A percentile compares a stretch with the other conserved stretches of the same genome.
Evolutionary conservation across 108 stramenopile genomes (phyloP).

Genomic region (Epithemia pelagica): DNA sequence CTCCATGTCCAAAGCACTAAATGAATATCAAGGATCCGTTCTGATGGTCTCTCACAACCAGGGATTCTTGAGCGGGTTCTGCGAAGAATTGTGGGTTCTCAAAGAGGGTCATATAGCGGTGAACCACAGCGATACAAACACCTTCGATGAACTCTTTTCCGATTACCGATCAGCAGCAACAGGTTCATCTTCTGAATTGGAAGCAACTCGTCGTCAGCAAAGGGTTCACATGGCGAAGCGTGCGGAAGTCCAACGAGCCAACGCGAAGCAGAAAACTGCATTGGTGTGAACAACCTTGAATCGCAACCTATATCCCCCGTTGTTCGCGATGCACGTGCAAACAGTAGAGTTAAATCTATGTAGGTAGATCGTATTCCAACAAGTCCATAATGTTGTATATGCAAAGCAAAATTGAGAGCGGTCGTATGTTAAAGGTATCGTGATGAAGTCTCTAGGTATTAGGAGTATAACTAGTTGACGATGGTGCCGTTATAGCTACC

Average conservation of each 20-base stretch:
- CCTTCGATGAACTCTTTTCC: constrained; percentile 54
- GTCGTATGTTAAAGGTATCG: too few species aligned
- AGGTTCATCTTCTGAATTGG: constrained; percentile 14
- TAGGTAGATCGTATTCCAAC: too few species aligned
- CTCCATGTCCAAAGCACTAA: constrained; percentile 69
- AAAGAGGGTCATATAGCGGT: constrained; percentile 49
- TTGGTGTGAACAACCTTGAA: too few species aligned
- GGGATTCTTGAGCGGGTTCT: constrained; percentile 52
- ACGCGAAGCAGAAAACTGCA: constrained; percentile 2
- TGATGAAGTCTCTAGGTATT: too few species aligned
- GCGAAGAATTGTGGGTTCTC: constrained; percentile 74
- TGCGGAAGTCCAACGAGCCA: constrained; percentile 26
- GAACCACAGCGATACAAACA: constrained; percentile 34
- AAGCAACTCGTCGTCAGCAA: constrained; percentile 18
- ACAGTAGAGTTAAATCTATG: too few species aligned
- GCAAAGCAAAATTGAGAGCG: too few species aligned
- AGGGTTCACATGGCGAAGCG: constrained; percentile 39
- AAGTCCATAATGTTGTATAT: too few species aligned
- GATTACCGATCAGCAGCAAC: constrained; percentile 25
- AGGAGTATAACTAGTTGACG: too few species aligned
- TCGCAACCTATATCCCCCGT: too few species aligned
- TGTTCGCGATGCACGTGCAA: too few species aligned
- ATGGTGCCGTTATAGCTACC: too few species aligned
- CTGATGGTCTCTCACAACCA: constrained; percentile 89
- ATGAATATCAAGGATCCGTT: constrained; percentile 74